Evolutionary conservation across 495 filamentous ascomycete species (phyloP).

Genomic region (Penicillium odoratum): DNA sequence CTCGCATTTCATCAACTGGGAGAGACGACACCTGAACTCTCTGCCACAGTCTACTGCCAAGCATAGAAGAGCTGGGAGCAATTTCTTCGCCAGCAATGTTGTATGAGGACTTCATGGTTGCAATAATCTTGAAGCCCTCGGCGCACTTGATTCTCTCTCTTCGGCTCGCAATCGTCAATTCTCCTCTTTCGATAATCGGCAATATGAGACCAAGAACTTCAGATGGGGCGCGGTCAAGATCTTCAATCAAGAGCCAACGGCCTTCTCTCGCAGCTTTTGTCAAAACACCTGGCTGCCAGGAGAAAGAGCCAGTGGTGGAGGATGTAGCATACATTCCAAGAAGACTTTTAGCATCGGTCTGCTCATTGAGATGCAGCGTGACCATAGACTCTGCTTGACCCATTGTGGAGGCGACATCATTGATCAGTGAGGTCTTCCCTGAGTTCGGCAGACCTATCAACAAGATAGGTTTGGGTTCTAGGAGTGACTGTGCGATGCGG

Average conservation of each 20-base stretch:
- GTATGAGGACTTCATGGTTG: conserved; percentile 77
- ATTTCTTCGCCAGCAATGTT: conserved; percentile 70
- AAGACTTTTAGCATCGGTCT: conserved; percentile 93
- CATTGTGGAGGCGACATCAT: conserved; percentile 75
- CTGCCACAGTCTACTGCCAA: conserved; percentile 83
- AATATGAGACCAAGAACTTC: conserved; percentile 90
- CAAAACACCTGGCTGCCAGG: conserved; percentile 90
- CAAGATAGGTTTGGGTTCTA: conserved; percentile 66
- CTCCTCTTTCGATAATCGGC: conserved; percentile 83
- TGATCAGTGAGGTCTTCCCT: conserved; percentile 86
- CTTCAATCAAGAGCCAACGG: conserved; percentile 94
- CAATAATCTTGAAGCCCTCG: conserved; percentile 83
- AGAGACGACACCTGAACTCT: conserved; percentile 67
- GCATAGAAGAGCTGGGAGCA: conserved; percentile 53
- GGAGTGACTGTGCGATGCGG: conserved; percentile 63
- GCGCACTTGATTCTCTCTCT: conserved; percentile 82
- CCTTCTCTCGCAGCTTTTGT: conserved; percentile 93
- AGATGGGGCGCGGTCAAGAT: conserved; percentile 92
- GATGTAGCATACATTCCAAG: conserved; percentile 92
- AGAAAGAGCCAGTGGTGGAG: conserved; percentile 78
- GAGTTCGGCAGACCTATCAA: conserved; percentile 81
- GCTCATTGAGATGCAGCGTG: conserved; percentile 92
- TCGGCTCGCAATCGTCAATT: conserved; percentile 81
- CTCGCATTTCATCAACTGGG: conserved; percentile 65
- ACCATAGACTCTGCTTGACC: conserved; percentile 75